Conservation (phyloP, 1,139 yeast species). For the Pichia sp. region DNA sequence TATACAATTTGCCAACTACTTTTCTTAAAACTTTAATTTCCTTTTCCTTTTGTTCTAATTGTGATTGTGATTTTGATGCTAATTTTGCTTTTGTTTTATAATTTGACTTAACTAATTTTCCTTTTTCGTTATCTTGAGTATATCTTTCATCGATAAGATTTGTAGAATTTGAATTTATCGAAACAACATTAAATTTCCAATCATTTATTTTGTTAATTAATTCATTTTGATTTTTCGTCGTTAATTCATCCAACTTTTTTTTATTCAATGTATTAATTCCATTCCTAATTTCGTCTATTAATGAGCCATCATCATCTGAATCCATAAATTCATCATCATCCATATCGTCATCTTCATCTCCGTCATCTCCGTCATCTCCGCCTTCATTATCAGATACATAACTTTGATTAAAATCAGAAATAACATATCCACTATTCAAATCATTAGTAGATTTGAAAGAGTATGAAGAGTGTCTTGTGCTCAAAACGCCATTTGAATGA, state of each 20-base stretch:
- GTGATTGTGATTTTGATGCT: neutral
- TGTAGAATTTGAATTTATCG: neutral
- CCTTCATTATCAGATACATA: neutral
- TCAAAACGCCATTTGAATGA: constrained; percentile 2
- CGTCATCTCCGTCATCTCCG: constrained; percentile 1
- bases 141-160: neutral
- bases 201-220: constrained; percentile 10
- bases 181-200: constrained; percentile 7
- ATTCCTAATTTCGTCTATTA: constrained; percentile 6
- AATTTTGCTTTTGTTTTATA: neutral
- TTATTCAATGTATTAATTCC: neutral
- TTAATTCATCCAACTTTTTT: neutral
- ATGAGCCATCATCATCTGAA: constrained; percentile 4
- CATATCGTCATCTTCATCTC: neutral
- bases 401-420: constrained; percentile 7
- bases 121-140: no score
- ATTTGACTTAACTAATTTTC: neutral
- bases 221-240: constrained; percentile 3
- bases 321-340: constrained; percentile 2
- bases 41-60: neutral
- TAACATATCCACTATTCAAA: constrained; percentile 1
- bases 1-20: constrained; percentile 1
- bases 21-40: constrained; percentile 1
- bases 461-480: constrained; percentile 8
- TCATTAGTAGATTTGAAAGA: neutral